Percentiles rank a stretch among this genome's conserved stretches.
Conservation (phyloP, 257 asterid genomes). For the Perilla frutescens region DNA sequence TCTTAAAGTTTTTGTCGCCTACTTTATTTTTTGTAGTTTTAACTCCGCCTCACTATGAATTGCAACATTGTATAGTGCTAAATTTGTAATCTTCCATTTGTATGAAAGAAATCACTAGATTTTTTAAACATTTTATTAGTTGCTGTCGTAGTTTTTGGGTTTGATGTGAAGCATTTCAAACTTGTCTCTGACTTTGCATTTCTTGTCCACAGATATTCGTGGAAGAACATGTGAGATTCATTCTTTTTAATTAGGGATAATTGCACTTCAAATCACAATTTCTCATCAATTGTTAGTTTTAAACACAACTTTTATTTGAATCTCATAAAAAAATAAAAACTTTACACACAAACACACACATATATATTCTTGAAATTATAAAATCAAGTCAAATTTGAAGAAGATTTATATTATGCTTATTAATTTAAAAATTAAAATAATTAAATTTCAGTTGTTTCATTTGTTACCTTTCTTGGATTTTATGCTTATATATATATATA, state of each 20-base stretch:
- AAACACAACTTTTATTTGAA: too few relatives aligned
- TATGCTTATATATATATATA: neutral
- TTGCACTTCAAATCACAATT: too few relatives aligned
- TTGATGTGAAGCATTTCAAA: conserved; percentile 27
- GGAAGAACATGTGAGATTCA: neutral
- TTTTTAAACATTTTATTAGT: neutral
- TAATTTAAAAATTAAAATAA: neutral
- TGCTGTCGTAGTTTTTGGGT: conserved; percentile 6
- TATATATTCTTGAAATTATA: too few relatives aligned
- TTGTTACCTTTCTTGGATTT: conserved; percentile 1
- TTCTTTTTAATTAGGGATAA: neutral
- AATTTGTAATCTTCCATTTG: conserved; percentile 53
- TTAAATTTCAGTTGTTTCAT: neutral
- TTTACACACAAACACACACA: too few relatives aligned
- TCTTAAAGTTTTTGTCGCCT: conserved; percentile 47
- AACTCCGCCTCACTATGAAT: conserved; percentile 32
- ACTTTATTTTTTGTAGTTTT: conserved; percentile 30
- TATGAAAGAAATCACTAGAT: conserved; percentile 33
- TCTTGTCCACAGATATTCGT: neutral
- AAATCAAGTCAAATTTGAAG: too few relatives aligned
- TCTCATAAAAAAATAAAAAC: too few relatives aligned
- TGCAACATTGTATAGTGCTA: conserved; percentile 34
- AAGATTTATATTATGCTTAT: neutral
- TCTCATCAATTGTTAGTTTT: neutral
- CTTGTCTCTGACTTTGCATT: conserved; percentile 20